A percentile compares a stretch with the other conserved stretches of the same genome.
Conservation (phyloP, 345 rosid genomes). For the Xanthoceras sorbifolium region DNA sequence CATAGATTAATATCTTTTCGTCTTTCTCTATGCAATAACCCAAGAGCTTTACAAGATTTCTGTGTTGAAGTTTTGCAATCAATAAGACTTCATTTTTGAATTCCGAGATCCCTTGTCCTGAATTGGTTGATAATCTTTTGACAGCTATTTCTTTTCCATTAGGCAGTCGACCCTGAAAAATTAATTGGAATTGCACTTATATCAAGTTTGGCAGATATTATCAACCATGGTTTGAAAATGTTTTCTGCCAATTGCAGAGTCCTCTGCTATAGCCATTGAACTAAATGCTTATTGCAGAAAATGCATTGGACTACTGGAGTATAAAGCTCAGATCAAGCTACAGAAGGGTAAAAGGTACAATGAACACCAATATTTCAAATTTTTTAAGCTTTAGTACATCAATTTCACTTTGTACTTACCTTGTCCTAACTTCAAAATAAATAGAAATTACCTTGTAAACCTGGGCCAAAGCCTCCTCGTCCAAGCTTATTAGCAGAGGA, state of each 20-base stretch:
- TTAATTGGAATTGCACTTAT: no score
- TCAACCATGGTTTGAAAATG: no score
- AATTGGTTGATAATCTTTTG: not conserved
- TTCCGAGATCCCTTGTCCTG: not conserved
- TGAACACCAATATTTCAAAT: no score
- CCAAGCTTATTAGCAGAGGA: slow-evolving; percentile 20
- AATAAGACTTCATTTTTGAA: slow-evolving; percentile 13
- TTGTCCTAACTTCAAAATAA: not conserved
- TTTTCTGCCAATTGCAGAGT: no score
- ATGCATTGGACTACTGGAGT: no score
- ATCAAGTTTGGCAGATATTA: no score
- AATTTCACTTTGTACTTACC: no score
- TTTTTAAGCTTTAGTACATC: no score
- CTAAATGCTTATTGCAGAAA: no score
- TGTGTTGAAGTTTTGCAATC: slow-evolving; percentile 22
- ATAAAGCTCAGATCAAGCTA: no score
- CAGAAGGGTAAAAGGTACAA: no score
- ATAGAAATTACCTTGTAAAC: slow-evolving; percentile 1
- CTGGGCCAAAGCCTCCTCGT: slow-evolving; percentile 4
- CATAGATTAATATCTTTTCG: slow-evolving; percentile 26
- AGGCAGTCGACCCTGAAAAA: not conserved
- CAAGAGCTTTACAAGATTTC: slow-evolving; percentile 28
- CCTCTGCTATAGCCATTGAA: no score
- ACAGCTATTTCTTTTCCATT: not conserved
- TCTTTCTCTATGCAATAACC: slow-evolving; percentile 30